A percentile compares a stretch with the other conserved stretches of the same genome.
Evolutionary conservation across 768 basidiomycete genomes (phyloP).

Genomic region (Lenzites betulinus): DNA sequence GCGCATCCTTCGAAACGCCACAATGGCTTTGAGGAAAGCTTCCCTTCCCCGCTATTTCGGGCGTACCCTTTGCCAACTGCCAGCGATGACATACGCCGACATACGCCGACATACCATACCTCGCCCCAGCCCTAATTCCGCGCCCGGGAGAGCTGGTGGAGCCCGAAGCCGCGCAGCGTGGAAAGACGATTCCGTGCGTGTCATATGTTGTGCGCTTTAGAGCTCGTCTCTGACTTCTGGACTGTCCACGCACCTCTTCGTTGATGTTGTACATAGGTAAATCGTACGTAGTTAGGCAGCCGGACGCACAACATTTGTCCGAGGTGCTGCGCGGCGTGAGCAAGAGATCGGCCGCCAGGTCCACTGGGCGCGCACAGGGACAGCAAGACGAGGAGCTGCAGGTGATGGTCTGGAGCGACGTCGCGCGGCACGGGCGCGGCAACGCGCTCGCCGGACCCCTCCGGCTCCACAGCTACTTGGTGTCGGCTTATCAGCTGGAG

Average conservation of each 20-base stretch:
- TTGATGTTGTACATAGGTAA: neutral
- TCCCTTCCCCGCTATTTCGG: neutral
- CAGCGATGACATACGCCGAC: constrained; percentile 6
- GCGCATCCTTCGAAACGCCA: constrained; percentile 1
- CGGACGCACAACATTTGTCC: neutral
- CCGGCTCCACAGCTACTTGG: constrained; percentile 7
- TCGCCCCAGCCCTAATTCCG: neutral
- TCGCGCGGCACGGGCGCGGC: constrained; percentile 12
- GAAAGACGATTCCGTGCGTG: constrained; percentile 8
- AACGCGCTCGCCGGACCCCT: neutral
- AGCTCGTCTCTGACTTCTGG: constrained; percentile 1
- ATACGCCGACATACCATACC: neutral
- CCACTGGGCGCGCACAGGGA: neutral
- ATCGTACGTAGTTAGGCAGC: constrained; percentile 1
- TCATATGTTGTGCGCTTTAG: constrained; percentile 1
- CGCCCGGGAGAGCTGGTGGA: constrained; percentile 3
- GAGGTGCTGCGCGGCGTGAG: neutral
- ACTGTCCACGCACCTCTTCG: neutral
- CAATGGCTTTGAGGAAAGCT: neutral
- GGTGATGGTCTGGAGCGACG: constrained; percentile 3
- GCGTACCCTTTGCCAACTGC: neutral
- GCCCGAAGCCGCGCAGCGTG: neutral
- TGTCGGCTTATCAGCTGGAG: constrained; percentile 12
- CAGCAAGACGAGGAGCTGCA: no score
- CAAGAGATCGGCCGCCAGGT: neutral